Evolutionary conservation across 805 yeast species (phyloP).

Genomic region (Candida nitratophila): DNA sequence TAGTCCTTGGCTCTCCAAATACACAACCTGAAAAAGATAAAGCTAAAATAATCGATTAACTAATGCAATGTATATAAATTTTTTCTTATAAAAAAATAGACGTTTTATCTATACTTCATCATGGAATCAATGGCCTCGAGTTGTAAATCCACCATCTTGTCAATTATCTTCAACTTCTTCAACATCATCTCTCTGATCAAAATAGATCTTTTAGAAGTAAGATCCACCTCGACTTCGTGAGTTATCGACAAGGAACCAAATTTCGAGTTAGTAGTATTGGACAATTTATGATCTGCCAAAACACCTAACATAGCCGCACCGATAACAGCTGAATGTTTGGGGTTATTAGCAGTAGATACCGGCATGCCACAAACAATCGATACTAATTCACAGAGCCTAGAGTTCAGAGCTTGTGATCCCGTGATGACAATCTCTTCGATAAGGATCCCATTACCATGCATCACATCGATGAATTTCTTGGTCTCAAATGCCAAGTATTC

Average conservation of each 20-base stretch:
- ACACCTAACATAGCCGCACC: conserved; percentile 5
- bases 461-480: conserved; percentile 29
- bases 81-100: too few relatives aligned
- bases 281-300: neutral
- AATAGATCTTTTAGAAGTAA: neutral
- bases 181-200: conserved; percentile 7
- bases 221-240: neutral
- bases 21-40: neutral
- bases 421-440: conserved; percentile 32
- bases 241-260: too few relatives aligned
- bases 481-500: conserved; percentile 51
- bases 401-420: conserved; percentile 50
- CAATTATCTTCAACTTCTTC: conserved; percentile 11
- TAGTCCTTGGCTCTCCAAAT: conserved; percentile 25
- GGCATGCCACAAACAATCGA: neutral
- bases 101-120: neutral
- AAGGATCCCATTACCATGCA: conserved; percentile 14
- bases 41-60: neutral
- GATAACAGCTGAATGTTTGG: neutral
- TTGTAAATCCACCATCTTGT: conserved; percentile 1
- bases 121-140: neutral
- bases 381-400: conserved; percentile 20
- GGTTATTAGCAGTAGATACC: neutral
- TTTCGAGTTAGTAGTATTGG: too few relatives aligned
- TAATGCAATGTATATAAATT: too few relatives aligned